Evolutionary conservation across 2,329 filamentous ascomycete genomes (phyloP), one percentile per base, ranked within the genome.

Genomic region (Monosporascus sp.): DNA sequence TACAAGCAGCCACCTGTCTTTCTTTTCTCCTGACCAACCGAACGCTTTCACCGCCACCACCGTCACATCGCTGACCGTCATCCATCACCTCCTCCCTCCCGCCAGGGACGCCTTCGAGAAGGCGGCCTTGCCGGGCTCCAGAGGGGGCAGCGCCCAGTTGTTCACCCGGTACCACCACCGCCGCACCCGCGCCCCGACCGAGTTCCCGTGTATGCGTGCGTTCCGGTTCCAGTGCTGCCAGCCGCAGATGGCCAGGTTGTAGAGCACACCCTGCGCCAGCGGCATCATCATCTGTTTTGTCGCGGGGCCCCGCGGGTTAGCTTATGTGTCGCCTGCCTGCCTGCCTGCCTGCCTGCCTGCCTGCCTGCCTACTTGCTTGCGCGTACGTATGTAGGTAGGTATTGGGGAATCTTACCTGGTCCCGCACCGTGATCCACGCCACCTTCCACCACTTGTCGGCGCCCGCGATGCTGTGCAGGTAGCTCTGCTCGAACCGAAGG

Each of bases 151-250:
- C 48, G 80, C 78, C 94, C 94, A 97, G 65, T 95, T 90, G 67
- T 97, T 97, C 18, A 96, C 89, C 22, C 81, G 83, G 75, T 90
- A 97, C 93, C 94, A 99, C 94, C 93, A 97, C 60, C 91, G 79
- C 62, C 94, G 80, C 48, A 94, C 74, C 60, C 82, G 83, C 6
- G 89, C 90, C 22, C 94, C 94, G 17, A 89, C 74, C 25, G 84
- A 85, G 61, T 83, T 84, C 8, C 94, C 94, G 57, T 84, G 85
- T 60, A 96, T 79, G 65, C 85, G 84, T 15, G 89, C 86, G 54
- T 81, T 87, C 55, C 82, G 80, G 70, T 97, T 97, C 89, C 89
- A 96, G 68, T 88, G 81, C 65, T 90, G 85, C 93, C 93, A 97
- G 52, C 93, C 94, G 60, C 83, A 84, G 51, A 96, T 80, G 15